Percentiles rank a stretch among this genome's conserved stretches.
These are phyloP conservation scores for Pseudocercospora crystallina DNA, from an alignment of 2,329 filamentous ascomycete genomes.

Conservation along the genomic window DNA sequence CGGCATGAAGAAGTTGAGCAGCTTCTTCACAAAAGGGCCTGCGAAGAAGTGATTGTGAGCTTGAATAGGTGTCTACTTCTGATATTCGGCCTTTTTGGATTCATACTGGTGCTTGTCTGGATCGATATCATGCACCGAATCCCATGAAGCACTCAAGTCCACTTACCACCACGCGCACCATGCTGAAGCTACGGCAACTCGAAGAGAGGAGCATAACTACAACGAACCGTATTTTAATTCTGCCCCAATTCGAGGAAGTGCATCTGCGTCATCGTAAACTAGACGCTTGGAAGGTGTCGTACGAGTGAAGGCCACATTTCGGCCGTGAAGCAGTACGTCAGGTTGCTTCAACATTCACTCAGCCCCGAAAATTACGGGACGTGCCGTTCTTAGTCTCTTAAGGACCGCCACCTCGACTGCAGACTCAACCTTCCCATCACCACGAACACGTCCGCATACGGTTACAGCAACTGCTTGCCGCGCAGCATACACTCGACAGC, in stretches of 20 bases:
- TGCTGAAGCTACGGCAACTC: too few species aligned
- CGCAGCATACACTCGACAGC: too few species aligned
- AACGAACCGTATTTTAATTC: too few species aligned
- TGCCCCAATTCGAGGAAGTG: too few species aligned
- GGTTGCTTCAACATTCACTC: background rate
- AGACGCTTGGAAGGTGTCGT: background rate
- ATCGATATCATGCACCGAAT: too few species aligned
- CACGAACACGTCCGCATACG: background rate
- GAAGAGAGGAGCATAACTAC: too few species aligned
- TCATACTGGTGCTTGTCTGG: too few species aligned
- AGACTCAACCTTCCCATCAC: background rate
- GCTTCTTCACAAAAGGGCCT: conserved; percentile 75
- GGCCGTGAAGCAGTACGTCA: background rate
- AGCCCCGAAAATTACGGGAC: background rate
- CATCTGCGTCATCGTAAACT: background rate
- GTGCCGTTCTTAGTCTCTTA: background rate
- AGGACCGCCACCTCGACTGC: background rate
- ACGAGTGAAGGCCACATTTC: too few species aligned
- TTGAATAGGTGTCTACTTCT: background rate
- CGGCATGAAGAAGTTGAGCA: conserved; percentile 96
- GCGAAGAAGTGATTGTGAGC: conserved; percentile 16
- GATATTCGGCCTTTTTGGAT: too few species aligned
- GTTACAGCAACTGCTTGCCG: too few species aligned
- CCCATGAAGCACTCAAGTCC: background rate
- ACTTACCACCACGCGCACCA: too few species aligned